Conservation (phyloP, 805 yeast species). For the Zygosaccharomyces kombuchaensis region DNA sequence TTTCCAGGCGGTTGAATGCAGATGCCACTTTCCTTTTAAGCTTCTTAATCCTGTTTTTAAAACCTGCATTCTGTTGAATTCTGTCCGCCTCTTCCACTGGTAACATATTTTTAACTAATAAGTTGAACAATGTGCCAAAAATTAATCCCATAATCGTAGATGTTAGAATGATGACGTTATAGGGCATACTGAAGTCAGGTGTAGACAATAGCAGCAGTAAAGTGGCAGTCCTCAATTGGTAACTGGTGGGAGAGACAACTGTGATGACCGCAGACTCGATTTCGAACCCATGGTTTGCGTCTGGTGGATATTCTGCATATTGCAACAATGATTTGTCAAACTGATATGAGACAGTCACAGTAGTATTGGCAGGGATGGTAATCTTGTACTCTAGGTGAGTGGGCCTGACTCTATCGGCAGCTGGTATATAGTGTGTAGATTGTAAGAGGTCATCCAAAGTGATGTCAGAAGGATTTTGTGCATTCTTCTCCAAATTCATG, state of each 20-base stretch:
- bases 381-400: conserved; percentile 72
- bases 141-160: conserved; percentile 90
- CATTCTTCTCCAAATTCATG: conserved; percentile 38
- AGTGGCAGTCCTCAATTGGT: conserved; percentile 77
- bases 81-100: conserved; percentile 65
- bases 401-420: conserved; percentile 75
- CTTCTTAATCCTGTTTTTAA: conserved; percentile 22
- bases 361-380: conserved; percentile 57
- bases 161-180: conserved; percentile 89
- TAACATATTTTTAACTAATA: conserved; percentile 67
- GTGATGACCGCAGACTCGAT: conserved; percentile 84
- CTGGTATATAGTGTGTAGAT: conserved; percentile 64
- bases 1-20: conserved; percentile 6
- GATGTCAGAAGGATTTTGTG: conserved; percentile 15
- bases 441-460: conserved; percentile 40
- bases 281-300: conserved; percentile 96
- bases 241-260: conserved; percentile 42
- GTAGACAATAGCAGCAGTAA: conserved; percentile 83
- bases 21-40: conserved; percentile 12
- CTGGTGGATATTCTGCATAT: conserved; percentile 96
- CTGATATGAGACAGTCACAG: conserved; percentile 60
- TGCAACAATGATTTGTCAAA: conserved; percentile 84
- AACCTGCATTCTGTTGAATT: conserved; percentile 14
- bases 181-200: conserved; percentile 98
- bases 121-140: conserved; percentile 80